Evolutionary conservation across 306 rosid genomes (phyloP), one percentile per base, ranked within the genome.

Genomic region (Prosopis cineraria): DNA sequence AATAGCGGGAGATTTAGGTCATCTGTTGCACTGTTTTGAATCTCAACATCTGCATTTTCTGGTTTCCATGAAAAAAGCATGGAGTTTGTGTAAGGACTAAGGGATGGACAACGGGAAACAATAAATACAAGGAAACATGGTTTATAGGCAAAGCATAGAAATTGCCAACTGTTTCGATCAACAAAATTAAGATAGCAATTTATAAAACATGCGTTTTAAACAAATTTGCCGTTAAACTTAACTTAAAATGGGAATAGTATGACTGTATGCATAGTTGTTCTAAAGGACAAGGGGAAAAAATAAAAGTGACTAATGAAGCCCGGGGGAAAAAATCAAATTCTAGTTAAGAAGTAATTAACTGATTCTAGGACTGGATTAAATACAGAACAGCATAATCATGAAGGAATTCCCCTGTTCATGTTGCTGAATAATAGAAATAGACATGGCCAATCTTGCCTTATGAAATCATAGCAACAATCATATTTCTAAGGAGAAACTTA

Each of bases 1-100:
- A 85, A 79, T 10, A 65, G 8, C 3, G 86, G 82, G 30, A 85
- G 73, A 36, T 79, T 86, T 12, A 79, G 52, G 44, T 82, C 77
- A 4, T 79, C 73, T 3, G 16, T 24, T 55, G 20, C 63, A 53
- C 14, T 1, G 17, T 47, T 30, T 3, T 11, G 50, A 67, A 22
- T 40, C 12, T 30, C n/a, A 69, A 25, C 73, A 1, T 30, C 7
- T 70, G 6, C 25, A 47, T 4, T 0, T 30, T 30, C 19, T 17
- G 41, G 19, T 70, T 70, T 70, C 30, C 31, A 62, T 70, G 62
- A 4, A 56, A 22, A 56, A 27, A 22, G 60, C 29, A 53, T 8
- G 25, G 5, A 53, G 7, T 3, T 20, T 53, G 12, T 20, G 60
- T 53, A 22, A 20, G 25, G 13, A 14, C 60, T n/a, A 8, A 2